Base-by-base conservation (phyloP, 1,139 yeast species). In the Suhomyces guaymorum region DNA sequence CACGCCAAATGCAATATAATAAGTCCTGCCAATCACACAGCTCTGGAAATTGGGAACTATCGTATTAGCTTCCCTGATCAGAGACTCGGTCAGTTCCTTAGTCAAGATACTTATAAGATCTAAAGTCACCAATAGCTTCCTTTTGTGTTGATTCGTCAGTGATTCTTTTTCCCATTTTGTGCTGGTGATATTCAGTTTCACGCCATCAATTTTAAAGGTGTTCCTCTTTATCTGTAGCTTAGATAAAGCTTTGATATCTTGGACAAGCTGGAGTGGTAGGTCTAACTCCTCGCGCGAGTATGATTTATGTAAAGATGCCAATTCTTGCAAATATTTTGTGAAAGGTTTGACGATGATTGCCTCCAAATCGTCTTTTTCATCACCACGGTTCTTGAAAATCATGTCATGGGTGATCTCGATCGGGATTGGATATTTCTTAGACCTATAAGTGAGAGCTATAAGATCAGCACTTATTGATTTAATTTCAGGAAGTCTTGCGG, bases 11-110 rank as follows among this genome's bases (percentile, higher is more conserved):
- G 41, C 39, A 13, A 54, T 28, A 37, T 50, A 55, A 43, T 59
- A 59, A 33, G 49, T 46, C 6, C 63, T 47, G 10, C 61, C 61
- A 26, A 55, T 42, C 12, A 55, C 48, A 32, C 63, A 57, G 22
- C 57, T 54, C 35, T 59, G 62, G 41, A 57, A 56, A 16, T 49
- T 49, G 5, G 63, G 63, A 4, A 59, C 57, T 26, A 59, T 40
- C 10, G 54, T 42, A 30, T 38, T 34, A 2, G 47, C 42, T 10
- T 49, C 51, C 18, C 30, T 37, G 15, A 37, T 18, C 22, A 32
- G 21, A 17, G 48, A 44, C 15, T 47, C 49, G 22, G 36, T 35
- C 7, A 35, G 18, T 8, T 43, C 46, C 23, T 36, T 40, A 4
- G 37, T 23, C 26, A 41, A 36, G 6, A 33, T 14, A 25, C 28